Evolutionary conservation across 352 stramenopile species (phyloP).

Genomic region (Phytopythium mirpurense): DNA sequence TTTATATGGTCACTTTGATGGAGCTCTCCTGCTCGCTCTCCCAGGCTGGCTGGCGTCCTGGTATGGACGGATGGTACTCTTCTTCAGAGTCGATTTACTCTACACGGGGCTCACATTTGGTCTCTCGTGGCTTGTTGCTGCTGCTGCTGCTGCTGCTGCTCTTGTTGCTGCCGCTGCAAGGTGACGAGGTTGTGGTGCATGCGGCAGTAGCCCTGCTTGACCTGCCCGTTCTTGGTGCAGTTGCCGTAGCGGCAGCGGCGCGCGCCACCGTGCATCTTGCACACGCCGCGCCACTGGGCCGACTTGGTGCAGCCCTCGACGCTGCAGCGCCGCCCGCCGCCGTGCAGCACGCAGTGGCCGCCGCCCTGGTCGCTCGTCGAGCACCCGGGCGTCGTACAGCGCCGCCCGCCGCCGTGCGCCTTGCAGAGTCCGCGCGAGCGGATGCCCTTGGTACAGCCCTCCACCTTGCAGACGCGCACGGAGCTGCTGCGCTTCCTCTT

Average conservation of each 20-base stretch:
- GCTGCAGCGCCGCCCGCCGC: slow-evolving; percentile 71
- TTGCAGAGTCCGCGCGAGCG: slow-evolving; percentile 80
- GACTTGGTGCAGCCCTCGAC: slow-evolving; percentile 79
- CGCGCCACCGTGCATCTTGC: slow-evolving; percentile 82
- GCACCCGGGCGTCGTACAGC: slow-evolving; percentile 72
- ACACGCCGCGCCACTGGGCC: slow-evolving; percentile 71
- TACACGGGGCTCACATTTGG: not conserved
- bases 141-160: slow-evolving; percentile 25
- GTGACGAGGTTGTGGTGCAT: slow-evolving; percentile 62
- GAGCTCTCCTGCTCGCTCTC: too few species aligned
- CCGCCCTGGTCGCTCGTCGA: slow-evolving; percentile 83
- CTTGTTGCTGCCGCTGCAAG: slow-evolving; percentile 34
- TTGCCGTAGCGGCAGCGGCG: slow-evolving; percentile 68
- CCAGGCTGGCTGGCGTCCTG: too few species aligned
- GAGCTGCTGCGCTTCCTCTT: slow-evolving; percentile 59
- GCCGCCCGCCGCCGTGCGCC: slow-evolving; percentile 74
- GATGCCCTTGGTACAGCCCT: slow-evolving; percentile 72
- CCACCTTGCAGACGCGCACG: slow-evolving; percentile 64
- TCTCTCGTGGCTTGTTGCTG: not conserved
- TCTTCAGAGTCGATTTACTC: too few species aligned
- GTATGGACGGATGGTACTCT: too few species aligned
- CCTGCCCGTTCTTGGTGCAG: slow-evolving; percentile 81
- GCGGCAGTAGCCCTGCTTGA: slow-evolving; percentile 77
- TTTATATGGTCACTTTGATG: too few species aligned
- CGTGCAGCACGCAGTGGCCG: slow-evolving; percentile 80